Conservation (phyloP, 2,329 filamentous ascomycete genomes). For the Talaromyces atroroseus region DNA sequence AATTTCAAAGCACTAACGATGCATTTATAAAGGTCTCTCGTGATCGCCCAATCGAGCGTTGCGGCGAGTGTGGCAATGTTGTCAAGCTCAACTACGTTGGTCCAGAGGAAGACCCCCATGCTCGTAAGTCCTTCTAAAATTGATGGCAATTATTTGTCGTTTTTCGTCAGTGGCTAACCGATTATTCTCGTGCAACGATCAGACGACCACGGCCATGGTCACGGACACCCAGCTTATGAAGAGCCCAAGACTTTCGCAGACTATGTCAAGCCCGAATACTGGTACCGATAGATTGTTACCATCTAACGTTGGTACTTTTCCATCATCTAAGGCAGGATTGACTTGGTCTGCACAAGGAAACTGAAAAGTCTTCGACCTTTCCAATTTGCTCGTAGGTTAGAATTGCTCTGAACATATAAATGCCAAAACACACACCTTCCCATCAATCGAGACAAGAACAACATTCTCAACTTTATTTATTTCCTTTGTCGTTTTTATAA, state of each 20-base stretch:
- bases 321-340: neutral
- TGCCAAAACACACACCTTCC: conserved; percentile 1
- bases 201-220: conserved; percentile 31
- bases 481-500: conserved; percentile 18
- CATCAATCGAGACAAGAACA: neutral
- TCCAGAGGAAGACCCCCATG: conserved; percentile 65
- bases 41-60: conserved; percentile 87
- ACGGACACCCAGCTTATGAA: conserved; percentile 50
- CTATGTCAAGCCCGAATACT: conserved; percentile 92
- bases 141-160: neutral
- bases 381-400: neutral
- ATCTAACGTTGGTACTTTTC: neutral
- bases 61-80: conserved; percentile 91
- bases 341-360: neutral
- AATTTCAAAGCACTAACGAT: neutral
- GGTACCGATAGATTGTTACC: conserved; percentile 52
- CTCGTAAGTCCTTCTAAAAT: conserved; percentile 38
- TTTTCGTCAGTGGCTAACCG: neutral
- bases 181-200: conserved; percentile 13
- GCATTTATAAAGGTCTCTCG: conserved; percentile 62
- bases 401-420: conserved; percentile 3
- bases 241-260: conserved; percentile 97
- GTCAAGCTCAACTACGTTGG: conserved; percentile 98
- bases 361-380: neutral
- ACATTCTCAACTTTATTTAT: neutral